phyloP scores from a whole-genome alignment of 2,329 filamentous ascomycete species.

The Paracamarosporium sp. region DNA sequence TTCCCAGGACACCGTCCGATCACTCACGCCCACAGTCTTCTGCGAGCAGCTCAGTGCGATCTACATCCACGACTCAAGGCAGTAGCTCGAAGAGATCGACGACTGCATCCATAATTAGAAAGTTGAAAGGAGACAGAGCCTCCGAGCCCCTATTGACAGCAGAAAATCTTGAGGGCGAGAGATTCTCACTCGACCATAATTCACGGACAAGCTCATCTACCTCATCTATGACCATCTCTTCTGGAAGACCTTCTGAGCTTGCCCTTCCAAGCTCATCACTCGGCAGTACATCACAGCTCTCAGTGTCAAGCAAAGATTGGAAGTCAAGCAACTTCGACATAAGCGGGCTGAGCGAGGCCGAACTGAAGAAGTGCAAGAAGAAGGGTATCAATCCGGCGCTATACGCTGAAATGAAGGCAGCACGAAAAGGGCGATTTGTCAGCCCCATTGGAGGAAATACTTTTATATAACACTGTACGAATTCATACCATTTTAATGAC shows the following conservation, averaged over 20 bases:
- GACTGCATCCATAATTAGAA: slow-evolving; percentile 24
- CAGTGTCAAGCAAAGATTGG: slow-evolving; percentile 43
- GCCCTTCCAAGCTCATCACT: slow-evolving; percentile 12
- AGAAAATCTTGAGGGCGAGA: slow-evolving; percentile 36
- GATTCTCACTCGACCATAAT: slow-evolving; percentile 40
- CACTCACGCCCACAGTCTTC: not conserved
- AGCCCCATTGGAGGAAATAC: slow-evolving; percentile 45
- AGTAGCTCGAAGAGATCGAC: slow-evolving; percentile 1
- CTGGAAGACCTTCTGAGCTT: slow-evolving; percentile 23
- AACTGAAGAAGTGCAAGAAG: slow-evolving; percentile 53
- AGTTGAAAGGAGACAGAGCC: slow-evolving; percentile 9
- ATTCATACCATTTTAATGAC: not conserved
- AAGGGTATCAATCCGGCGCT: slow-evolving; percentile 57
- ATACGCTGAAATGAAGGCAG: slow-evolving; percentile 57
- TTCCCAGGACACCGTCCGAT: not conserved
- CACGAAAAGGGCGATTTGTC: slow-evolving; percentile 48
- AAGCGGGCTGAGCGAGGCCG: slow-evolving; percentile 46
- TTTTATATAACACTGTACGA: slow-evolving; percentile 28
- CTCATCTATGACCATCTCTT: slow-evolving; percentile 28
- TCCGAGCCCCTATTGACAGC: slow-evolving; percentile 18
- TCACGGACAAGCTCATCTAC: slow-evolving; percentile 36
- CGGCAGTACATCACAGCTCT: slow-evolving; percentile 14
- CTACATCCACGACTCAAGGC: not conserved
- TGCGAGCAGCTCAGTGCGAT: not conserved
- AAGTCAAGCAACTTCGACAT: slow-evolving; percentile 49